Conservation (phyloP, 23 red algal genomes). For the Gracilaria gracilis region DNA sequence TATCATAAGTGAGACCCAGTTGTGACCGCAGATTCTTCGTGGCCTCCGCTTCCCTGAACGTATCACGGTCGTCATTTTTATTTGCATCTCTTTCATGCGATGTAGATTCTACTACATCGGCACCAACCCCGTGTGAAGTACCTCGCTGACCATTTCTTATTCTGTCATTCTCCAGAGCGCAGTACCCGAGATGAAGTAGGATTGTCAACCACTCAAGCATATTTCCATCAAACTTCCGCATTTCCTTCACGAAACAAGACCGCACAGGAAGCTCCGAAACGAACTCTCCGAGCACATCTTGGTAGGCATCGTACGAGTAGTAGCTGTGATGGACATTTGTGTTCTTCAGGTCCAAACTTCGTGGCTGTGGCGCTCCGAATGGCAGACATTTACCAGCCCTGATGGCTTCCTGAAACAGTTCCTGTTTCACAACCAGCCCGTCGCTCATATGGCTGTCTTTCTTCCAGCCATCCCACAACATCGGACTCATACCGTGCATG, state of each 20-base stretch:
- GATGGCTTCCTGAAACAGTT: not conserved
- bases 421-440: slow-evolving; percentile 9
- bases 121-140: not conserved
- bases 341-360: not conserved
- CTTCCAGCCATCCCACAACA: not conserved
- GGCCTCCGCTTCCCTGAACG: too few species aligned
- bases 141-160: not conserved
- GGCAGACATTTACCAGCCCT: not conserved
- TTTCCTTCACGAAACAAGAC: not conserved
- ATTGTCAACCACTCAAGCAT: slow-evolving; percentile 6
- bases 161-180: not conserved
- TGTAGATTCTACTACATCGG: not conserved
- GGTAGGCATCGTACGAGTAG: not conserved
- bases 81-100: too few species aligned
- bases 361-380: not conserved
- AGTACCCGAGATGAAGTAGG: not conserved
- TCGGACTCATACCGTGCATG: not conserved
- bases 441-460: too few species aligned
- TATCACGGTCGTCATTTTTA: too few species aligned
- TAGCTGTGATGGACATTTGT: too few species aligned
- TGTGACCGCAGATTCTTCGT: too few species aligned
- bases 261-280: not conserved
- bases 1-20: too few species aligned
- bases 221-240: not conserved
- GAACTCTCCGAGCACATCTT: not conserved